Base-by-base conservation (phyloP, 768 basidiomycete genomes). In the Leccinum variicolor region DNA sequence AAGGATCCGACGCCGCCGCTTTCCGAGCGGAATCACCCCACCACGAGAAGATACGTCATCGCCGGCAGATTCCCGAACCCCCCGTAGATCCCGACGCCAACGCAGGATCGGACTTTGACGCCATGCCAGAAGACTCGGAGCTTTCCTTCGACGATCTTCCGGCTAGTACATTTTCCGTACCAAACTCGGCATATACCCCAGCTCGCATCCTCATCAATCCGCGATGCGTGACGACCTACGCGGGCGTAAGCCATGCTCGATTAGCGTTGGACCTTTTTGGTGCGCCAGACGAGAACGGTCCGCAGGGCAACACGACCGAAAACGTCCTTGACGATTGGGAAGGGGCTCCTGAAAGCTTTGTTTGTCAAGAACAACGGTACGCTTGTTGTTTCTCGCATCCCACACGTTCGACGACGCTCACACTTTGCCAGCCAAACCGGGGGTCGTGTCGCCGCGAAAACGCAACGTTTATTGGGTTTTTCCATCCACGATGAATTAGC, bases 161-260 rank as follows among this genome's bases (percentile, higher is more conserved):
- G 17, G 43, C 75, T 68, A 26, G 73, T 72, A 29, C 73, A 71
- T 52, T 91, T 21, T 79, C 82, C 14, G 89, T 94, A 50, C 94
- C 95, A 9, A 98, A 97, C 71, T 87, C 87, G 17, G 87, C 86
- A 9, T 97, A 95, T 74, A 77, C 83, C 8, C 89, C 94, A 5
- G 96, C 94, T 4, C 80, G 94, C 54, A 97, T 99, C 64, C 72
- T 99, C 62, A 88, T 99, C 55, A 98, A 98, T 68, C 96, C 96
- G 5, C 84, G 95, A 15, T 98, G 95, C 71, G 91, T 96, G 53
- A 98, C 96, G 34, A 98, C 96, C 21, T 99, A 99, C 69, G 96
- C 96, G 0, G 97, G 96, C 4, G 96, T 98, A 4, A 92, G 88
- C 61, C 96, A 99, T 73, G 93, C 95, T 21, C 92, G 94, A 72